Evolutionary conservation across 2,329 filamentous ascomycete genomes (phyloP), one percentile per base, ranked within the genome.

Genomic region (Monosporascus sp.): DNA sequence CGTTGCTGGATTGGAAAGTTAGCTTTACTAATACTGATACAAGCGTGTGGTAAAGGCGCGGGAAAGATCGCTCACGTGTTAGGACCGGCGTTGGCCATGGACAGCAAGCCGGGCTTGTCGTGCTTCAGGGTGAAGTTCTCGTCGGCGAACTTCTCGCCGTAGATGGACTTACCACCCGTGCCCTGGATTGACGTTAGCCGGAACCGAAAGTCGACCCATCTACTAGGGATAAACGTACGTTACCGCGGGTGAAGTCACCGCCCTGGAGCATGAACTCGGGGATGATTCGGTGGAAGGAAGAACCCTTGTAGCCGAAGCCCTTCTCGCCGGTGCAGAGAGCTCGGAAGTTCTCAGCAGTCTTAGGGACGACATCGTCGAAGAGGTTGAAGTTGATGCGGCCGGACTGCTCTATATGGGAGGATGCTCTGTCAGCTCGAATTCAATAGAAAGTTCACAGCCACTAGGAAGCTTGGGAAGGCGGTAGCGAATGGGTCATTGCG

Each of bases 211-310:
- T 4, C n/a, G 35, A 22, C 7, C 15, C 17, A 31, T 20, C 26
- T 22, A 17, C 15, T 51, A 1, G 22, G 9, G 40, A 51, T 35
- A 46, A 45, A 77, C 89, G 74, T 80, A 96, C 91, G 76, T 95
- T 94, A 70, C 86, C 85, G 70, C 88, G 88, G 76, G 91, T 95
- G 80, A 95, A 95, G 82, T 96, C 91, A 82, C 91, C 91, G 73
- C 91, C 91, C 83, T 96, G 91, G 66, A 96, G 87, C 91, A 96
- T 96, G 83, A 96, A 96, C 54, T 90, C 74, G 65, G 88, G 88
- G 75, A 96, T 96, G 75, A 96, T 87, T 67, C 91, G 90, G 84
- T 96, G 91, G 87, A 96, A 96, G 63, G 82, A 80, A 65, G 89
- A 94, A 70, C 84, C 85, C 73, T 82, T 74, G 82, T 95, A 96